Evolutionary conservation across 1,284 basidiomycete genomes (phyloP), one percentile per base, ranked within the genome.

Genomic region (Malassezia globosa): DNA sequence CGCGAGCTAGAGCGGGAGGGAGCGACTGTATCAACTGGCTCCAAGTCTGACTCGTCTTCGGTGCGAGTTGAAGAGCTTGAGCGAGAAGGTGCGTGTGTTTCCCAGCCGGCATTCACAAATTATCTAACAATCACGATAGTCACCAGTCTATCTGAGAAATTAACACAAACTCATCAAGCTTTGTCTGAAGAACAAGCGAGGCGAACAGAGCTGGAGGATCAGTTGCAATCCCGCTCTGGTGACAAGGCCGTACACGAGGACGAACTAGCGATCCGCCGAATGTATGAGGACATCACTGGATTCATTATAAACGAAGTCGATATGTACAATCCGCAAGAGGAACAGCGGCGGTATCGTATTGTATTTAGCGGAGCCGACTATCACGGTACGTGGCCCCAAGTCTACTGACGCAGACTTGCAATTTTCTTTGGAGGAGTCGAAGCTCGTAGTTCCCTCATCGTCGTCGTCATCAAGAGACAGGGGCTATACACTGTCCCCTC

Each of bases 261-360:
- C 43, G 60, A 65, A 23, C 55, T 55, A 33, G 64, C 66, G 1
- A 51, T 70, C 7, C 60, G 66, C 10, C 58, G 59, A 33, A 56
- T 70, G 27, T 70, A 70, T 55, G 67, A 70, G 44, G 67, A 70
- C 26, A 51, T 70, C 7, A 70, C 67, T 7, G 67, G 67, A 4
- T 47, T 70, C 16, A 58, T 63, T 21, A 47, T 70, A 13, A 59
- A 53, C 10, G 56, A 59, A 5, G 58, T 64, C 14, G 61, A 61
- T 29, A 37, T 43, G 33, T 50, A 52, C 31, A 54, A 60, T 10
- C 1, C 43, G 1, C 16, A 29, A 8, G 25, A 50, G 4, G 37
- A 43, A 10, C 48, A 49, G 16, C 48, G 56, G 1, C 43, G 59
- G 7, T 70, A 59, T 56, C 57, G 59, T 29, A 53, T 58, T 1